phyloP scores from a whole-genome alignment of 2,329 filamentous ascomycete species.

The Aaosphaeria pasadenensis region DNA sequence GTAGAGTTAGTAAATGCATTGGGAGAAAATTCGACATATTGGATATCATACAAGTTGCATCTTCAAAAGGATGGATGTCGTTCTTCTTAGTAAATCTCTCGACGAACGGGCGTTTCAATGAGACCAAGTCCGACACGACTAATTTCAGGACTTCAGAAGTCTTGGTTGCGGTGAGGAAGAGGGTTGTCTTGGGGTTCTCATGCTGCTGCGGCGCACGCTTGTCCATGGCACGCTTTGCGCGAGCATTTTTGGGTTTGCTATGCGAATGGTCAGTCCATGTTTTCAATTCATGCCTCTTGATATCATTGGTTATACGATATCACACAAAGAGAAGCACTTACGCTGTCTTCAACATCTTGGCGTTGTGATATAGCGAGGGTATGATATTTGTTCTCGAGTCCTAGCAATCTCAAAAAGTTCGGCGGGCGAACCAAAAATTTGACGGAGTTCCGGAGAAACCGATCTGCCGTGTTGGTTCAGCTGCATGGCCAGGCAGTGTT shows the following conservation, averaged over 20 bases:
- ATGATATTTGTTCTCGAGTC: not conserved
- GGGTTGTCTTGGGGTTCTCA: constrained; percentile 86
- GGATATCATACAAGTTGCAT: constrained; percentile 56
- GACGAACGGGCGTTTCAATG: constrained; percentile 78
- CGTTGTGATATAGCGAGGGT: constrained; percentile 1
- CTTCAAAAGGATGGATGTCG: constrained; percentile 89
- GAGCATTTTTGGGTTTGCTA: constrained; percentile 73
- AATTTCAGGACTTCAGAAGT: constrained; percentile 81
- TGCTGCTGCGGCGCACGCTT: constrained; percentile 84
- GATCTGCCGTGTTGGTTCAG: constrained; percentile 2
- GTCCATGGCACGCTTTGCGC: constrained; percentile 91
- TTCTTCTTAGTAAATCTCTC: constrained; percentile 98
- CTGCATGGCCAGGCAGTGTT: not conserved
- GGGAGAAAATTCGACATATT: not conserved
- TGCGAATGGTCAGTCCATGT: not conserved
- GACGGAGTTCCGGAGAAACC: constrained; percentile 4
- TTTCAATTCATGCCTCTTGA: not conserved
- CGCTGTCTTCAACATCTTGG: constrained; percentile 5
- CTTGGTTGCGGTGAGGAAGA: constrained; percentile 84
- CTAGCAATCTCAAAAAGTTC: constrained; percentile 7
- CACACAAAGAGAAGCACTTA: not conserved
- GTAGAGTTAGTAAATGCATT: not conserved
- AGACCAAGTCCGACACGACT: constrained; percentile 78
- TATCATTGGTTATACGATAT: not conserved
- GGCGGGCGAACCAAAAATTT: constrained; percentile 5